These are phyloP conservation scores for Karstenula rhodostoma DNA, from an alignment of 2,329 filamentous ascomycete species.

Conservation along the genomic window DNA sequence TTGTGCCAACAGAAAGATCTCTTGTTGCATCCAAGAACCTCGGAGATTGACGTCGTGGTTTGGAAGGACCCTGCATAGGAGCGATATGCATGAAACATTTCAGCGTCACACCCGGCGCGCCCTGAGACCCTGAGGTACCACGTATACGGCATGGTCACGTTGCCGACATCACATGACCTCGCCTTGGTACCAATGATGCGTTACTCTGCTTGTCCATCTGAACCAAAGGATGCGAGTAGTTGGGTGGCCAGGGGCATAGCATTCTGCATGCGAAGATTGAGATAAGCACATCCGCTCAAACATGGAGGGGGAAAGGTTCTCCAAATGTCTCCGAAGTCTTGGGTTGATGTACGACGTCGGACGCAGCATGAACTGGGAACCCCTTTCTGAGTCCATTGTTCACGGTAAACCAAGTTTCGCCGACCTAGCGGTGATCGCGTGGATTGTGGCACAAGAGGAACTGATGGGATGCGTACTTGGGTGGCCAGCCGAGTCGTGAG, in stretches of 20 bases:
- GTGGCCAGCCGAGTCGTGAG: background rate
- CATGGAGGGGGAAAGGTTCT: too few relatives aligned
- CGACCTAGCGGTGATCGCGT: background rate
- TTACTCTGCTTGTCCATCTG: too few relatives aligned
- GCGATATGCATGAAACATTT: background rate
- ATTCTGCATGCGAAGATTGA: too few relatives aligned
- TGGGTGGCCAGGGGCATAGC: too few relatives aligned
- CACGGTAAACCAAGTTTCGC: background rate
- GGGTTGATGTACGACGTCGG: background rate
- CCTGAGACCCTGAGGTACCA: background rate
- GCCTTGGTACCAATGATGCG: background rate
- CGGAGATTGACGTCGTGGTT: conserved; percentile 1
- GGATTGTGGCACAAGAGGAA: background rate
- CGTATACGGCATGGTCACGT: background rate
- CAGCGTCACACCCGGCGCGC: background rate
- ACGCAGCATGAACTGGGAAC: too few relatives aligned
- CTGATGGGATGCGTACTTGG: background rate
- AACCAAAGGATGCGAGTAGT: too few relatives aligned
- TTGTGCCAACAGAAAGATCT: background rate
- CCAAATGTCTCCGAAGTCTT: background rate
- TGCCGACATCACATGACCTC: background rate
- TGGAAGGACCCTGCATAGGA: background rate
- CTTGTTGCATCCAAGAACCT: background rate
- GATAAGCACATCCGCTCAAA: too few relatives aligned
- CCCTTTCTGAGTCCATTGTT: too few relatives aligned